Percentiles rank a stretch among this genome's conserved stretches.
These are phyloP conservation scores for Fragilariopsis cylindrus DNA, from an alignment of 108 stramenopile genomes.

Conservation along the genomic window DNA sequence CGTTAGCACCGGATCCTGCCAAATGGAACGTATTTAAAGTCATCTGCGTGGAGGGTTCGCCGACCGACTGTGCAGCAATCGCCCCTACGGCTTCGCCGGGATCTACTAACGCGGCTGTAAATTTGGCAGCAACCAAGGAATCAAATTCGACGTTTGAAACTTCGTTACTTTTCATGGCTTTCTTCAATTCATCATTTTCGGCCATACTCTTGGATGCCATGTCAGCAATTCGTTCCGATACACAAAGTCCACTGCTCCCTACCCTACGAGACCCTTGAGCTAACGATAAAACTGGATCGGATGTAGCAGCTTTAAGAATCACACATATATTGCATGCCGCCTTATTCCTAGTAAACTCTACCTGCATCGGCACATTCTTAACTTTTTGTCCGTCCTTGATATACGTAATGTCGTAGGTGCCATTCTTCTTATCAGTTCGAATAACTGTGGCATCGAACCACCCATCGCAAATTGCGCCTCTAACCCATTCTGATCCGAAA, in stretches of 20 bases:
- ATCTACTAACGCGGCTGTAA: slow-evolving; percentile 83
- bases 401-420: slow-evolving; percentile 67
- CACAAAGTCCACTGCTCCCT: slow-evolving; percentile 82
- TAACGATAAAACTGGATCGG: slow-evolving; percentile 78
- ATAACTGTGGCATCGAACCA: slow-evolving; percentile 80
- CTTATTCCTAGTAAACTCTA: slow-evolving; percentile 52
- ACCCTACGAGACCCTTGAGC: slow-evolving; percentile 55
- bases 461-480: slow-evolving; percentile 81
- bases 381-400: slow-evolving; percentile 52
- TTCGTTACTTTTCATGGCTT: slow-evolving; percentile 56
- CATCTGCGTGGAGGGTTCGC: slow-evolving; percentile 99
- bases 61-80: slow-evolving; percentile 95
- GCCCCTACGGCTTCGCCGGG: slow-evolving; percentile 99
- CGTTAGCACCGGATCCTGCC: slow-evolving; percentile 99
- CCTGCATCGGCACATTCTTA: slow-evolving; percentile 60
- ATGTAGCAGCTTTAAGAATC: slow-evolving; percentile 63
- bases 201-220: slow-evolving; percentile 49
- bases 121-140: slow-evolving; percentile 87
- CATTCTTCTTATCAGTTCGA: slow-evolving; percentile 47
- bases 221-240: slow-evolving; percentile 79
- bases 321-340: slow-evolving; percentile 59
- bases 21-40: slow-evolving; percentile 99
- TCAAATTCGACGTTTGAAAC: slow-evolving; percentile 57
- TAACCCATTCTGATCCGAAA: slow-evolving; percentile 63
- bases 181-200: slow-evolving; percentile 50